A percentile compares a stretch with the other conserved stretches of the same genome.
phyloP scores from a whole-genome alignment of 495 filamentous ascomycete species.

The Astrothelium macrocarpum region DNA sequence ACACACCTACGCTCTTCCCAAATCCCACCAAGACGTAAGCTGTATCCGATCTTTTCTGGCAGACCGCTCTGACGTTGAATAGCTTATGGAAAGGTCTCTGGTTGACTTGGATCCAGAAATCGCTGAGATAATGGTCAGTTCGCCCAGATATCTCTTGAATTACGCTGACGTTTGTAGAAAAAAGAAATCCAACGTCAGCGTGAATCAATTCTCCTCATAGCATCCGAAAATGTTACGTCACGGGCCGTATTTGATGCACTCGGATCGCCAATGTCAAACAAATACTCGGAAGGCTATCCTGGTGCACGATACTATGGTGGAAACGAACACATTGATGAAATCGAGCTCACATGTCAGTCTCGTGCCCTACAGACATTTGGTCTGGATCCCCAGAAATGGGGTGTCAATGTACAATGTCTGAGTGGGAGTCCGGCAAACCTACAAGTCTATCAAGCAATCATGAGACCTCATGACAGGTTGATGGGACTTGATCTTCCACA shows the following conservation, averaged over 20 bases:
- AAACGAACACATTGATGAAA: conserved; percentile 95
- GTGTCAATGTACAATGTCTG: conserved; percentile 96
- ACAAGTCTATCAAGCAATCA: conserved; percentile 97
- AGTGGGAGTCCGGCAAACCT: conserved; percentile 91
- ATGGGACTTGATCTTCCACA: conserved; percentile 98
- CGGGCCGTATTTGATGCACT: conserved; percentile 83
- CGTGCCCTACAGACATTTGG: conserved; percentile 90
- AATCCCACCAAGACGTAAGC: conserved; percentile 81
- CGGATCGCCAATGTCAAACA: conserved; percentile 90
- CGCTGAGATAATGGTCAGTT: conserved; percentile 74
- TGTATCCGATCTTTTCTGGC: conserved; percentile 8
- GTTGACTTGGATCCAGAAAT: conserved; percentile 83
- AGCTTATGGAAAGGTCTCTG: conserved; percentile 88
- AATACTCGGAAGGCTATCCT: conserved; percentile 98
- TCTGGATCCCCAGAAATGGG: conserved; percentile 81
- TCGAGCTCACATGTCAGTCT: conserved; percentile 92
- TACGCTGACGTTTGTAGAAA: conserved; percentile 45
- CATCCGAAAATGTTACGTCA: conserved; percentile 84
- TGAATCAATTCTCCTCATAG: conserved; percentile 97
- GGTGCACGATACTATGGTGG: conserved; percentile 98
- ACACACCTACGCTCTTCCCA: conserved; percentile 69
- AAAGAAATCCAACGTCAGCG: conserved; percentile 94
- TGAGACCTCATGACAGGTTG: conserved; percentile 89
- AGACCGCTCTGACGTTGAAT: conserved; percentile 23
- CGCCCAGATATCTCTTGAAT: background rate